Evolutionary conservation across 306 rosid genomes (phyloP).

Genomic region (Prunus dulcis): DNA sequence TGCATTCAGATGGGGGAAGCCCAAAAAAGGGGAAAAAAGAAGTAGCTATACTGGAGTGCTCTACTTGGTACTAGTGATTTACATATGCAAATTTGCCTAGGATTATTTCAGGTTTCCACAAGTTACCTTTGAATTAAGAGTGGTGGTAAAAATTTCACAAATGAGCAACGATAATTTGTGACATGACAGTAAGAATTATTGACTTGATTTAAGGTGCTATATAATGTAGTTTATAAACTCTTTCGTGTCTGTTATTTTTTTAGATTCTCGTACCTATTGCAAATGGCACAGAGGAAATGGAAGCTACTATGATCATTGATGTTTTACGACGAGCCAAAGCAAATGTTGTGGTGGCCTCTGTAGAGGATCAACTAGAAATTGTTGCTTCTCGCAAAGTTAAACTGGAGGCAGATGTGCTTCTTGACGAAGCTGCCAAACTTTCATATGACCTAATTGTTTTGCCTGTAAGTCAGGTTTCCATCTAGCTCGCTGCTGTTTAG

Average conservation of each 20-base stretch:
- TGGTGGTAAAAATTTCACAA: neutral
- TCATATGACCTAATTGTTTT: slow-evolving; percentile 77
- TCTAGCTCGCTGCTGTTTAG: neutral
- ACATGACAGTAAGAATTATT: neutral
- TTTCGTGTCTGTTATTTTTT: slow-evolving; percentile 24
- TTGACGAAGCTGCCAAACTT: slow-evolving; percentile 65
- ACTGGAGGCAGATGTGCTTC: slow-evolving; percentile 79
- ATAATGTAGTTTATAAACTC: slow-evolving; percentile 5
- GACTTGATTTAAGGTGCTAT: neutral
- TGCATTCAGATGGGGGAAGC: neutral
- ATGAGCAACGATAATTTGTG: neutral
- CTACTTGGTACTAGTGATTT: neutral
- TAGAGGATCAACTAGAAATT: slow-evolving; percentile 65
- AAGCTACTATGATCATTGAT: slow-evolving; percentile 75
- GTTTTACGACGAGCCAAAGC: slow-evolving; percentile 79
- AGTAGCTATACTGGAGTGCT: neutral
- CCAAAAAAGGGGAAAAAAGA: neutral
- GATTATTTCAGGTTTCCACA: neutral
- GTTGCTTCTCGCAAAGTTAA: slow-evolving; percentile 75
- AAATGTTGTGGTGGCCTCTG: slow-evolving; percentile 83
- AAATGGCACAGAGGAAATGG: slow-evolving; percentile 93
- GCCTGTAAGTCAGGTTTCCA: slow-evolving; percentile 54
- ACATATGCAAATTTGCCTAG: neutral
- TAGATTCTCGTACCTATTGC: slow-evolving; percentile 94
- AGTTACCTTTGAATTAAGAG: neutral